A percentile compares a stretch with the other conserved stretches of the same genome.
These are phyloP conservation scores for Trypanosoma boissoni DNA, from an alignment of 208 protist species.

Conservation along the genomic window DNA sequence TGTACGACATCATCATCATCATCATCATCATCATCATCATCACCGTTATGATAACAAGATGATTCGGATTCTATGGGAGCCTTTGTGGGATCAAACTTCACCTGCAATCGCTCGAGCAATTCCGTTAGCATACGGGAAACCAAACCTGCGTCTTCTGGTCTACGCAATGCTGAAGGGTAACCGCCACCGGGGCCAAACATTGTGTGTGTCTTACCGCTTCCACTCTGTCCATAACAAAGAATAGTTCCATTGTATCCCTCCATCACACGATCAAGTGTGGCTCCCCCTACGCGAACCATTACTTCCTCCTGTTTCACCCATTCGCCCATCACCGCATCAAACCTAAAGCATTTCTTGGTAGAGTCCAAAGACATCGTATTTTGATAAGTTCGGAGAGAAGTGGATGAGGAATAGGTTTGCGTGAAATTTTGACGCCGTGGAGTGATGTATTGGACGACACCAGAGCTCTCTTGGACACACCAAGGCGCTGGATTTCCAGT, in stretches of 20 bases:
- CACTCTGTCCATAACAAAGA: slow-evolving; percentile 91
- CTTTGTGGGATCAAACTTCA: too few species aligned
- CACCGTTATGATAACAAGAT: slow-evolving; percentile 10
- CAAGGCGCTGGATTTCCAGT: too few species aligned
- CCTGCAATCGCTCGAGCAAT: slow-evolving; percentile 1
- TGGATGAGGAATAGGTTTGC: too few species aligned
- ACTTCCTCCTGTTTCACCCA: slow-evolving; percentile 52
- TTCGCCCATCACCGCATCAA: slow-evolving; percentile 70
- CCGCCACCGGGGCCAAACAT: slow-evolving; percentile 62
- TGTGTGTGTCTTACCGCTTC: slow-evolving; percentile 90
- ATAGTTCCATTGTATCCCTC: slow-evolving; percentile 80
- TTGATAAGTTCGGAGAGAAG: too few species aligned
- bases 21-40: slow-evolving; percentile 1
- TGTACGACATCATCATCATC: too few species aligned
- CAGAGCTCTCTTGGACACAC: too few species aligned
- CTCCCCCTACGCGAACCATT: slow-evolving; percentile 52
- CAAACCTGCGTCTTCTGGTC: slow-evolving; percentile 7
- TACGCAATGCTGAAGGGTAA: neutral
- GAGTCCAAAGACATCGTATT: neutral
- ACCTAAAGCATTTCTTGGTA: slow-evolving; percentile 41
- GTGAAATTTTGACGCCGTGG: too few species aligned
- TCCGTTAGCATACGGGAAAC: slow-evolving; percentile 16
- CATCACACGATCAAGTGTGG: slow-evolving; percentile 56
- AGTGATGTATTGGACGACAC: too few species aligned
- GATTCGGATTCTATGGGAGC: too few species aligned